Evolutionary conservation across 179 eudicot species (phyloP).

Genomic region (Beta corolliflora): DNA sequence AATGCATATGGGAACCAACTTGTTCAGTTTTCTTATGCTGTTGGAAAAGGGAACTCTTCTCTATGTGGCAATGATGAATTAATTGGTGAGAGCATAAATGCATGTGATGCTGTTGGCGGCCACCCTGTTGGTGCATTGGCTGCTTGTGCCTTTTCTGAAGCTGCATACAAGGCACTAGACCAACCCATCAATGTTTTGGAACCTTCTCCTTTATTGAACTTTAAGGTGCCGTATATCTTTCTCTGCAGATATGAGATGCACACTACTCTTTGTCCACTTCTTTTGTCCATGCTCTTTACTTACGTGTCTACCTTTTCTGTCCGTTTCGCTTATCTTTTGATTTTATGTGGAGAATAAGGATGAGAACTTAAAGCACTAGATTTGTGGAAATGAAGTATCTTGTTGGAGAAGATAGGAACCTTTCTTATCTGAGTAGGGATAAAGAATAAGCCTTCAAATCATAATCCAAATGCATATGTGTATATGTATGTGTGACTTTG

Average conservation of each 20-base stretch:
- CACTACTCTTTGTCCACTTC: background rate
- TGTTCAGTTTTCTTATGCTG: constrained; percentile 64
- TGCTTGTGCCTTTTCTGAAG: constrained; percentile 91
- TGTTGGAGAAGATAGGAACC: background rate
- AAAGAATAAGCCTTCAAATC: background rate
- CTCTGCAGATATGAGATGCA: background rate
- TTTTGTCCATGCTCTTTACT: constrained; percentile 4
- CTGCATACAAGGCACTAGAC: constrained; percentile 94
- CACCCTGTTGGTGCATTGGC: constrained; percentile 89
- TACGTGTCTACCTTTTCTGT: constrained; percentile 1
- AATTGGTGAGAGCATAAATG: constrained; percentile 21
- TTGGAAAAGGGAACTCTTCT: constrained; percentile 20
- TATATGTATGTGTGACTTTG: background rate
- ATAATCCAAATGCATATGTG: background rate
- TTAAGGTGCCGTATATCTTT: constrained; percentile 65
- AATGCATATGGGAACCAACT: constrained; percentile 80
- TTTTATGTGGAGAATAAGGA: background rate
- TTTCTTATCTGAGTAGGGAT: background rate
- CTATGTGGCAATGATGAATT: constrained; percentile 21
- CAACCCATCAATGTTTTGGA: constrained; percentile 86
- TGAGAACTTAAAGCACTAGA: background rate
- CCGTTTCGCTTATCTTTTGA: too few species aligned
- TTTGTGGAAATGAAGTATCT: background rate
- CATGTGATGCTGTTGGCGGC: constrained; percentile 48
- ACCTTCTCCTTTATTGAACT: constrained; percentile 78